Evolutionary conservation across 495 filamentous ascomycete genomes (phyloP), one percentile per base, ranked within the genome.

Genomic region (Neurospora sp.): DNA sequence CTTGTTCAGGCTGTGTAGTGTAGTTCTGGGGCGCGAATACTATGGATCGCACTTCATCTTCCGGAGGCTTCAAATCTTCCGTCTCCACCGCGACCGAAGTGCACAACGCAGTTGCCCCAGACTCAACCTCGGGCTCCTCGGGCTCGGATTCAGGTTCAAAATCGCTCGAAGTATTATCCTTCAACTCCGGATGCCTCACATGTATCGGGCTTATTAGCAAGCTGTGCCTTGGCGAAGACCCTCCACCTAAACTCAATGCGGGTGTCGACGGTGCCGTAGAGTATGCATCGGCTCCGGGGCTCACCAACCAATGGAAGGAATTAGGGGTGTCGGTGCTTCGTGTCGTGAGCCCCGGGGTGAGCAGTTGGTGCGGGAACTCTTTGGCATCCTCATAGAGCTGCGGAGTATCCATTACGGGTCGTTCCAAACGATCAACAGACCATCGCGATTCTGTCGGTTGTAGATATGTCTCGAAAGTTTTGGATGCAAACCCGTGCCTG

Each of bases 261-360:
- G 82, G 82, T 20, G 82, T 83, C 9, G 82, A 81, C 10, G 82
- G 82, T 45, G 80, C 76, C 35, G 78, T 80, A 37, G 80, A 80
- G 72, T 78, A 76, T 16, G 74, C 74, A 14, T 78, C 74, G 37
- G 68, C 71, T 31, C 70, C 70, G 41, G 77, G 76, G 53, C 44
- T 75, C 8, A 4, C 38, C 6, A 44, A 16, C 8, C 69, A 42
- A 9, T 42, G 31, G 70, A 75, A 39, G n/a, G 70, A 45, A 71
- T 68, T 71, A 39, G 68, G 70, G 20, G 45, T 69, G n/a, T 61
- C 71, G 22, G 69, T 16, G 69, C 69, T 59, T 75, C 47, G 69
- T 74, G 20, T 42, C 37, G 65, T 53, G 77, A 37, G 72, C 70
- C 71, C 70, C 27, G 37, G 38, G 18, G 53, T 65, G 53, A 65